Evolutionary conservation across 108 stramenopile genomes (phyloP), one percentile per base, ranked within the genome.

Genomic region (Cylindrotheca fusiformis): DNA sequence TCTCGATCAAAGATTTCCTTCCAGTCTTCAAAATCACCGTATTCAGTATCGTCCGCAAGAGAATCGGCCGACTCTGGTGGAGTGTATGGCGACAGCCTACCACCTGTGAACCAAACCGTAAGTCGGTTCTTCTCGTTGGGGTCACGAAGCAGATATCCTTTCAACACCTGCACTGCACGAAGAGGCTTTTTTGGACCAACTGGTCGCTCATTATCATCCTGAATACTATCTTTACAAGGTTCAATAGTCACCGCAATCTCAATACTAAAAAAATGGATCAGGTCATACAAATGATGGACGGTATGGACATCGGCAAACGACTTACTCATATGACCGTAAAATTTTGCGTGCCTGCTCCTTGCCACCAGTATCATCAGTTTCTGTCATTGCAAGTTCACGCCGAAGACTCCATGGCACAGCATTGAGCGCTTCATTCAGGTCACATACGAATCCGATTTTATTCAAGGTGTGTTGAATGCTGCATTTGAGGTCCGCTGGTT

Each of bases 351-450:
- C 10, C 14, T 41, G 6, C 14, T 41, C 36, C 6, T 10, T 10
- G 6, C 10, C 14, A 10, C 14, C 36, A 41, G 36, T 14, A 14
- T 41, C 36, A 6, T 41, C 36, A 6, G 6, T 14, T 10, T 41
- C 36, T 14, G 36, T 41, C 36, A 26, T 26, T 2, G 52, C 52
- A 4, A 53, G 26, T 4, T 53, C 52, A 24, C 52, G 20, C 3
- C 52, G 52, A 25, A 53, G 26, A 26, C 25, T 26, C 52, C 52
- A 53, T 24, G 52, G 52, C 18, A 26, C 52, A 3, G 24, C 52
- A 26, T 23, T 53, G 2, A 17, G 52, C 8, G 52, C 52, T 4
- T 26, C 52, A 25, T 53, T 23, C 14, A 53, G 18, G 2, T 23
- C 52, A 14, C 36, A 41, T 10, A 41, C 36, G 36, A 10, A 41